Conservation (phyloP, 805 yeast species). For the Nakazawaea wyomingensis region DNA sequence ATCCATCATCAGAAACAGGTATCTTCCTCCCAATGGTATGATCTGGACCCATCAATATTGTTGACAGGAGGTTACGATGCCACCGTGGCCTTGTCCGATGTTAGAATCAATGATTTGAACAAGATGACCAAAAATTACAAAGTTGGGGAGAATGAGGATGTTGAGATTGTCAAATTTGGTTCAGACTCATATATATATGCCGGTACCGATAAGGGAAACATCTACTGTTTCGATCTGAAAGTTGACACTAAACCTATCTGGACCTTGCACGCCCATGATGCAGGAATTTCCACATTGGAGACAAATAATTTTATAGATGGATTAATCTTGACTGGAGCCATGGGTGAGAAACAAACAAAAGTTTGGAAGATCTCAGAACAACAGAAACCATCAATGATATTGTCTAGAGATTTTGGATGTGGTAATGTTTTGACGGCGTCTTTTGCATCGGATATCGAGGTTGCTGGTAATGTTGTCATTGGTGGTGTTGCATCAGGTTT, state of each 20-base stretch:
- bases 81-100: conserved; percentile 77
- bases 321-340: conserved; percentile 78
- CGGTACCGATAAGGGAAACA: conserved; percentile 88
- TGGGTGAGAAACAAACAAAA: conserved; percentile 83
- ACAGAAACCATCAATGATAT: conserved; percentile 75
- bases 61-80: conserved; percentile 93
- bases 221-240: conserved; percentile 86
- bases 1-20: conserved; percentile 80
- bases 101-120: conserved; percentile 61
- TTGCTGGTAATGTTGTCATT: conserved; percentile 74
- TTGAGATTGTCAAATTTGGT: conserved; percentile 77
- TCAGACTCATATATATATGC: conserved; percentile 54
- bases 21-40: conserved; percentile 84
- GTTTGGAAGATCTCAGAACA: conserved; percentile 70
- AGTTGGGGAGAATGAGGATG: conserved; percentile 60
- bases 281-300: conserved; percentile 81
- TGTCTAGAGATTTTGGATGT: conserved; percentile 87
- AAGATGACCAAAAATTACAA: conserved; percentile 60
- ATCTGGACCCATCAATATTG: conserved; percentile 57
- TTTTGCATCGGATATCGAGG: conserved; percentile 85
- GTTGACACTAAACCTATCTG: conserved; percentile 66
- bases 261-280: conserved; percentile 96
- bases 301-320: conserved; percentile 65
- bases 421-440: conserved; percentile 83
- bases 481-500: conserved; percentile 85